Conservation (phyloP, 73 alveolate species). For the Stentor roeselii region DNA sequence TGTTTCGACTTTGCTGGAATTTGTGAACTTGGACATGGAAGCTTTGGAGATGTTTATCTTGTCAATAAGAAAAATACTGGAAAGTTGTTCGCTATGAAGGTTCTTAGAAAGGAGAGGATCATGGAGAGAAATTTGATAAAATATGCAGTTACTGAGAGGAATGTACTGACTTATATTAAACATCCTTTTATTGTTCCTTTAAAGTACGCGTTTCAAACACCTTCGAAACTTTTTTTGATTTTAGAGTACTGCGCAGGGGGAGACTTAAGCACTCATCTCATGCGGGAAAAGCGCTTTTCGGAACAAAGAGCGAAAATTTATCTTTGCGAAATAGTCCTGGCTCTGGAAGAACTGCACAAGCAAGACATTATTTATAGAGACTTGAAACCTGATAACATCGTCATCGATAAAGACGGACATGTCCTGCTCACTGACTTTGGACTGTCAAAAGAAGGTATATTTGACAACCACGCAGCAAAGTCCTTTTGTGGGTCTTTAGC, state of each 20-base stretch:
- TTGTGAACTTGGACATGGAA: constrained; percentile 57
- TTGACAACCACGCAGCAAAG: constrained; percentile 64
- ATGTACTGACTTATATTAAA: constrained; percentile 76
- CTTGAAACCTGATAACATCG: constrained; percentile 83
- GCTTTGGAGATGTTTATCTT: constrained; percentile 64
- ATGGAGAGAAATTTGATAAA: constrained; percentile 86
- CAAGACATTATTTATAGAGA: constrained; percentile 75
- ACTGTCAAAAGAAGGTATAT: constrained; percentile 79
- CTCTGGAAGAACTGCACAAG: constrained; percentile 72
- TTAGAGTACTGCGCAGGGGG: constrained; percentile 98
- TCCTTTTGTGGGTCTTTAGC: constrained; percentile 96
- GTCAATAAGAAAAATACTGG: constrained; percentile 79
- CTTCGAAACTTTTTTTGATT: constrained; percentile 50
- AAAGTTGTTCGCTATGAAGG: constrained; percentile 97
- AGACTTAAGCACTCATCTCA: constrained; percentile 85
- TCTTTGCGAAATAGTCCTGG: constrained; percentile 68
- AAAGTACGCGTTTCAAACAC: constrained; percentile 87
- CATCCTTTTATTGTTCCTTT: constrained; percentile 94
- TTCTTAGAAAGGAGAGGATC: constrained; percentile 72
- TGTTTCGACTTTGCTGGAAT: constrained; percentile 48
- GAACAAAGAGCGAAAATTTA: constrained; percentile 73
- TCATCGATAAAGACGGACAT: constrained; percentile 92
- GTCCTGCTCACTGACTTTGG: constrained; percentile 95
- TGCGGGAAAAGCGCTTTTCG: constrained; percentile 74
- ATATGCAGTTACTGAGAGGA: constrained; percentile 92